phyloP scores from a whole-genome alignment of 2,329 filamentous ascomycete species.

The Colletotrichum navitas region DNA sequence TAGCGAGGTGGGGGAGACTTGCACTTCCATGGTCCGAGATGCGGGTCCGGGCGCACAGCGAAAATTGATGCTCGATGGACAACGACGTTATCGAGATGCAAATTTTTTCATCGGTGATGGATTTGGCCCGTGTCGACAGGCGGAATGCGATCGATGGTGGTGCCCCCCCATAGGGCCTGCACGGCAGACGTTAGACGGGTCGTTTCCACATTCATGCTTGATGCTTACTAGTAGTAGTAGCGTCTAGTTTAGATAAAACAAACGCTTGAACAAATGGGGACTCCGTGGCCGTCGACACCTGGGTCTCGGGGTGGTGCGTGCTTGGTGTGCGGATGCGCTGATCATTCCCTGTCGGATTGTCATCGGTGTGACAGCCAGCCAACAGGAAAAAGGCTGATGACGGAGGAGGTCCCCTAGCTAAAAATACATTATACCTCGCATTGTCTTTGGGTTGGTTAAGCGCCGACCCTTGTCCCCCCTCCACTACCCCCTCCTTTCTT shows the following conservation, averaged over 20 bases:
- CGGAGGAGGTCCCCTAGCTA: constrained; percentile 20
- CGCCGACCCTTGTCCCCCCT: constrained; percentile 32
- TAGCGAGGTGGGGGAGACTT: background rate
- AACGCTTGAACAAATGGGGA: constrained; percentile 39
- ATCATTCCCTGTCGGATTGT: constrained; percentile 3
- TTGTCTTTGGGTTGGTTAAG: constrained; percentile 31
- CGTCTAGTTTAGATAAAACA: constrained; percentile 24
- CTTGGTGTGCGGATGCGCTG: constrained; percentile 5
- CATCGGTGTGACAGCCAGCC: constrained; percentile 23
- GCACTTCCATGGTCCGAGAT: background rate
- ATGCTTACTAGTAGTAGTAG: too few species aligned
- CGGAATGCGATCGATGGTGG: background rate
- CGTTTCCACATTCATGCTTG: constrained; percentile 22
- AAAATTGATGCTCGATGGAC: background rate
- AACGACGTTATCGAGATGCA: constrained; percentile 13
- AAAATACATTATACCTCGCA: constrained; percentile 24
- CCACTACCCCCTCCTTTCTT: background rate
- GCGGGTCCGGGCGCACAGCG: background rate
- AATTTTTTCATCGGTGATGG: constrained; percentile 14
- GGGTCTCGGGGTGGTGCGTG: background rate
- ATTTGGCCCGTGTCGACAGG: constrained; percentile 6
- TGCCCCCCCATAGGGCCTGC: constrained; percentile 5
- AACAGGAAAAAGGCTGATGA: constrained; percentile 28
- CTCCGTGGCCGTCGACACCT: constrained; percentile 29
- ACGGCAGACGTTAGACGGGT: constrained; percentile 24